phyloP scores from a whole-genome alignment of 2,329 filamentous ascomycete species.

The Monilinia fructicola region DNA sequence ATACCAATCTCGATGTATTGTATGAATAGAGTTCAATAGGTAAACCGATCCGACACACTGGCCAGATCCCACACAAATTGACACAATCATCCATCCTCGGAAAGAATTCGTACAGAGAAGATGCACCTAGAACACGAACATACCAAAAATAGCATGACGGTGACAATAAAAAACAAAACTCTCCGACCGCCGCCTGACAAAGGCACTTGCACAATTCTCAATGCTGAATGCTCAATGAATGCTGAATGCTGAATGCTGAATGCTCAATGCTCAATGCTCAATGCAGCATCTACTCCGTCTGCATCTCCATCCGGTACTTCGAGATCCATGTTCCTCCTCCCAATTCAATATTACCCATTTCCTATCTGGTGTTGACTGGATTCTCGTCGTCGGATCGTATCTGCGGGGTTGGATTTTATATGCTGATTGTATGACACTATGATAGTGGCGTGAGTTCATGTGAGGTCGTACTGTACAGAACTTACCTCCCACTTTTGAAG shows the following conservation, averaged over 20 bases:
- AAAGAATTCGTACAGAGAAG: neutral
- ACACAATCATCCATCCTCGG: neutral
- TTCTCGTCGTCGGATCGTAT: neutral
- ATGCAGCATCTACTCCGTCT: neutral
- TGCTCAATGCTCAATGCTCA: neutral
- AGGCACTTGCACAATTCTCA: too few species aligned
- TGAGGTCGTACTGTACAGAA: neutral
- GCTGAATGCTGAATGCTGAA: too few species aligned
- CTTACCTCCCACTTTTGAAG: neutral
- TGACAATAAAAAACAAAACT: neutral
- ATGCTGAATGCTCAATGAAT: neutral
- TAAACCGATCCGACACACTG: neutral
- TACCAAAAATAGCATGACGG: neutral
- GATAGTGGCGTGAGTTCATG: neutral
- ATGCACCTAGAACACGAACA: neutral
- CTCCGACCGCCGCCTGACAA: too few species aligned
- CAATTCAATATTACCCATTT: neutral
- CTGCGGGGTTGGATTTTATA: slow-evolving; percentile 1
- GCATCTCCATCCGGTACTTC: neutral
- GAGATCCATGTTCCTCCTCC: neutral
- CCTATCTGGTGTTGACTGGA: neutral
- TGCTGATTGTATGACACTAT: neutral
- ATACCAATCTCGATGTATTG: neutral
- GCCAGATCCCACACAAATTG: neutral
- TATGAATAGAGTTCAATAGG: too few species aligned